These are phyloP conservation scores for Lyophyllum atratum DNA, from an alignment of 768 basidiomycete genomes.

Conservation along the genomic window DNA sequence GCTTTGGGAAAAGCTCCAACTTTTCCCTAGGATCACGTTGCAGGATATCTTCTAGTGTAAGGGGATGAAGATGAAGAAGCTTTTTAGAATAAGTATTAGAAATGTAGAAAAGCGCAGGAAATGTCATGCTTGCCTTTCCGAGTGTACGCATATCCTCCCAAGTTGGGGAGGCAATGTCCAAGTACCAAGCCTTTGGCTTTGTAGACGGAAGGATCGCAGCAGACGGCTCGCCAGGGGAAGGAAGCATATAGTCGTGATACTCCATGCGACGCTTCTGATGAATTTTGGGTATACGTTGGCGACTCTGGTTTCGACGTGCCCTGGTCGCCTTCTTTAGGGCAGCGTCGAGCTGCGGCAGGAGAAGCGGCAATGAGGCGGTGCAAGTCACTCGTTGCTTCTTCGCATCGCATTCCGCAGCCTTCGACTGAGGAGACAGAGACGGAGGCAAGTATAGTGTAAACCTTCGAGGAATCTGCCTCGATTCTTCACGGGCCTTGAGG, in stretches of 20 bases:
- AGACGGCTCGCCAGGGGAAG: neutral
- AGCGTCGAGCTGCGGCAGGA: slow-evolving; percentile 52
- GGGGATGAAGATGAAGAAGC: slow-evolving; percentile 86
- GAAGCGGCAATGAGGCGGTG: slow-evolving; percentile 48
- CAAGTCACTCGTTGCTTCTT: slow-evolving; percentile 32
- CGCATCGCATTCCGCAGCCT: slow-evolving; percentile 2
- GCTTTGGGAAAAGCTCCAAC: slow-evolving; percentile 79
- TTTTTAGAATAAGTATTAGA: slow-evolving; percentile 27
- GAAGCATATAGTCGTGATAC: slow-evolving; percentile 9
- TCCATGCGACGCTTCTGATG: slow-evolving; percentile 26
- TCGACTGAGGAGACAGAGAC: slow-evolving; percentile 16
- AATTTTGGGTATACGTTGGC: slow-evolving; percentile 18
- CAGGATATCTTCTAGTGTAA: slow-evolving; percentile 92
- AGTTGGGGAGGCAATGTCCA: slow-evolving; percentile 85
- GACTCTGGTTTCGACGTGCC: slow-evolving; percentile 28
- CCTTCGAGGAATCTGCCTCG: slow-evolving; percentile 58
- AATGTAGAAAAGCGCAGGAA: neutral
- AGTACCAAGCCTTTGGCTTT: slow-evolving; percentile 76
- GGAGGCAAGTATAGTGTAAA: slow-evolving; percentile 70
- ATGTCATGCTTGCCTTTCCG: slow-evolving; percentile 60
- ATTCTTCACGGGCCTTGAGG: slow-evolving; percentile 62
- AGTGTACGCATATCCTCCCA: slow-evolving; percentile 88
- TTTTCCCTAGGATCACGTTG: slow-evolving; percentile 93
- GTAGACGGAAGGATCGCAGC: neutral
- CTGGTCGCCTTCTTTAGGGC: slow-evolving; percentile 43